Percentiles rank a stretch among this genome's conserved stretches.
These are phyloP conservation scores for Coccomyxa sp. DNA, from an alignment of 139 green algal genomes.

Conservation along the genomic window DNA sequence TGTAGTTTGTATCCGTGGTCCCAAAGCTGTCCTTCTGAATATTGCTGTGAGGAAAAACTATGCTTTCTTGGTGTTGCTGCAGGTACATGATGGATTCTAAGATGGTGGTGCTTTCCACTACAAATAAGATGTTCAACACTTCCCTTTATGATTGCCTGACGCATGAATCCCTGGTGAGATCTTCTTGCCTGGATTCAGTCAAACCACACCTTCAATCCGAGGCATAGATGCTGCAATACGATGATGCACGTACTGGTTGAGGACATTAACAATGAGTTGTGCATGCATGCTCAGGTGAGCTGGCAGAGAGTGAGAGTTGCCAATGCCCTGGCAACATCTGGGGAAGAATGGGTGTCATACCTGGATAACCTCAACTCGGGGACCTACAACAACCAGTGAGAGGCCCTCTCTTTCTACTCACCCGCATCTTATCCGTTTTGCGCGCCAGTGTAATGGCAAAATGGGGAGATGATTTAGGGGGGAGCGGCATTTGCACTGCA, in stretches of 20 bases:
- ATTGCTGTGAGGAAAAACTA: not conserved
- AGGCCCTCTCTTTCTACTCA: not conserved
- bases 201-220: not conserved
- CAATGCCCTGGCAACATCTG: slow-evolving; percentile 50
- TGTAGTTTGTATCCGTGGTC: not conserved
- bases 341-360: slow-evolving; percentile 41
- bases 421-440: not conserved
- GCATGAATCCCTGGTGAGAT: slow-evolving; percentile 32
- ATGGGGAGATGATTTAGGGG: not conserved
- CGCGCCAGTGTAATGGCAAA: no score
- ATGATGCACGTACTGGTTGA: not conserved
- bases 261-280: not conserved
- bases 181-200: not conserved
- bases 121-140: slow-evolving; percentile 51
- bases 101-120: slow-evolving; percentile 57
- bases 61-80: slow-evolving; percentile 23
- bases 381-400: slow-evolving; percentile 76
- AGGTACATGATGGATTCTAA: slow-evolving; percentile 49
- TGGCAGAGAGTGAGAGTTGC: slow-evolving; percentile 66
- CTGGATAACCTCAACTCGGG: slow-evolving; percentile 54
- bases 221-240: not conserved
- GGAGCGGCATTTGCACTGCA: not conserved
- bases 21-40: not conserved
- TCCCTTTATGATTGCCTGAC: slow-evolving; percentile 39
- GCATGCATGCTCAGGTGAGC: slow-evolving; percentile 15